These are phyloP conservation scores for Mikania micrantha DNA, from an alignment of 129 eudicot species.

Conservation along the genomic window DNA sequence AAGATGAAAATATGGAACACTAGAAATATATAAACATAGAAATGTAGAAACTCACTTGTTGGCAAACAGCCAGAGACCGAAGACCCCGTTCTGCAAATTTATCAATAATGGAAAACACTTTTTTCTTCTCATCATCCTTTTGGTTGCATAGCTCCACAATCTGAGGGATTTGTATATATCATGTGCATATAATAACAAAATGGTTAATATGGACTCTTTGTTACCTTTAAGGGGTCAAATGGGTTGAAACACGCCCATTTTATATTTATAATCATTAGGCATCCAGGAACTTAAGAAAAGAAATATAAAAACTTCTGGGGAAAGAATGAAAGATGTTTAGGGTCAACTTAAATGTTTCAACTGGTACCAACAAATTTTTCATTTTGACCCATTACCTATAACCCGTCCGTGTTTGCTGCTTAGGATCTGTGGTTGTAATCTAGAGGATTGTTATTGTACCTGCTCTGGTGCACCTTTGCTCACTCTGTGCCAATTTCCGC, in stretches of 20 bases:
- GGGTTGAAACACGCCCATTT: neutral
- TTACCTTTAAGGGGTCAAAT: neutral
- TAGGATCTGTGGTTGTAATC: neutral
- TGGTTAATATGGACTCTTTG: neutral
- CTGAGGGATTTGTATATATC: conserved; percentile 26
- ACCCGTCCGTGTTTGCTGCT: neutral
- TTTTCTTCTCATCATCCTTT: conserved; percentile 38
- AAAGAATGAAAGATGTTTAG: neutral
- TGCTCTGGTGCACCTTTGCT: conserved; percentile 97
- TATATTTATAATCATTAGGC: neutral
- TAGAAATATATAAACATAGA: neutral
- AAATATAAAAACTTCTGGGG: neutral
- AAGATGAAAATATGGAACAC: neutral
- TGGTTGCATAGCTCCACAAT: conserved; percentile 69
- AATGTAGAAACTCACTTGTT: conserved; percentile 36
- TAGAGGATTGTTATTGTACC: conserved; percentile 28
- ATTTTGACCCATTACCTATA: neutral
- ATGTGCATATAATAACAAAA: neutral
- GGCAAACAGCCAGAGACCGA: conserved; percentile 70
- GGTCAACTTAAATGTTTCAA: neutral
- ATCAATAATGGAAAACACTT: conserved; percentile 65
- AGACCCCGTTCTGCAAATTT: conserved; percentile 92
- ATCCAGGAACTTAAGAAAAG: neutral
- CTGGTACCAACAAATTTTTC: neutral
- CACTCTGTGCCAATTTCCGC: conserved; percentile 66